phyloP scores from a whole-genome alignment of 2,329 filamentous ascomycete genomes.

The Fusarium bactridioides region DNA sequence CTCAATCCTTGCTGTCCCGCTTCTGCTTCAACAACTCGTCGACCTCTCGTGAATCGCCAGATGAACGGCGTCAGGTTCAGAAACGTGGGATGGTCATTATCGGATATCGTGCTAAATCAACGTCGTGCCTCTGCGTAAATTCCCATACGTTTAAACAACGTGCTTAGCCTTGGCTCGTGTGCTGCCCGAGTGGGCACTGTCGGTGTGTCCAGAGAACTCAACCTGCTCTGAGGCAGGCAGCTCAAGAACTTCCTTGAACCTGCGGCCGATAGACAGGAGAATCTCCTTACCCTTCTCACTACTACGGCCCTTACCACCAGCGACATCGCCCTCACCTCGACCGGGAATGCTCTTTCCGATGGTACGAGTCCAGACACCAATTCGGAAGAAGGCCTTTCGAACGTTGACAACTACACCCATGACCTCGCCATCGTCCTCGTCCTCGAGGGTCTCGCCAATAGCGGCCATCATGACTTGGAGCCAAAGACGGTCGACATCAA shows the following conservation, averaged over 20 bases:
- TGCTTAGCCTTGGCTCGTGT: conserved; percentile 97
- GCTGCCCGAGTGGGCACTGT: conserved; percentile 90
- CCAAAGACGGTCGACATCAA: conserved; percentile 96
- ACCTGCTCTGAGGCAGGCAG: conserved; percentile 79
- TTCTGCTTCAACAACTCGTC: conserved; percentile 17
- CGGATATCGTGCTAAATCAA: conserved; percentile 41
- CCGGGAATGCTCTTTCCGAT: conserved; percentile 84
- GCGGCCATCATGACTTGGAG: conserved; percentile 95
- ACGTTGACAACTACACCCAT: conserved; percentile 99
- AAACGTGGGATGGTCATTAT: conserved; percentile 37
- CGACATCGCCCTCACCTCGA: conserved; percentile 75
- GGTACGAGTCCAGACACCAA: conserved; percentile 96
- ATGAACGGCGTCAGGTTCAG: conserved; percentile 25
- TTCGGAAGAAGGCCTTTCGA: conserved; percentile 96
- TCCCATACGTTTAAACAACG: conserved; percentile 65
- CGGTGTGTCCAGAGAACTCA: conserved; percentile 97
- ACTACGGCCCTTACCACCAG: conserved; percentile 79
- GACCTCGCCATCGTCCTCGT: conserved; percentile 92
- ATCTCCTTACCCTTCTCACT: conserved; percentile 85
- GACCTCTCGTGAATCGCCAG: conserved; percentile 17
- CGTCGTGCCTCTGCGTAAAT: conserved; percentile 29
- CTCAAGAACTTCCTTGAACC: conserved; percentile 92
- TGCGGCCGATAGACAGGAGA: conserved; percentile 82
- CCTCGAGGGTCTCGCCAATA: conserved; percentile 97
- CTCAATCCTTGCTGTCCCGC: conserved; percentile 14